phyloP scores from a whole-genome alignment of 192 early-diverging fungal genomes.

The Coemansia sp. region DNA sequence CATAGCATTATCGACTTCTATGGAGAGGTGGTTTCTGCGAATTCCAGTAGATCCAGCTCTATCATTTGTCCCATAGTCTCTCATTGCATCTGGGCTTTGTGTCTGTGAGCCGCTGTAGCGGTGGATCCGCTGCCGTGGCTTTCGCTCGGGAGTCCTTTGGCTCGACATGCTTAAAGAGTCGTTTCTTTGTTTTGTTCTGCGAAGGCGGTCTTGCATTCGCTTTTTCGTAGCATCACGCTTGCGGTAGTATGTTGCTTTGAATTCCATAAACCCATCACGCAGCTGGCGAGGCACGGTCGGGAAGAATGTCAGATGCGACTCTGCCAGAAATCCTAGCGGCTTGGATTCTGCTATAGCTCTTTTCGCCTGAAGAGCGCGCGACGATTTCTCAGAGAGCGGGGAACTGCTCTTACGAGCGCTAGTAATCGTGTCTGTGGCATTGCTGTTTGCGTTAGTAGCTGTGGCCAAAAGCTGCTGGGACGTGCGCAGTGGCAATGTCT shows the following conservation, averaged over 20 bases:
- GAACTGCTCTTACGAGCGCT: background rate
- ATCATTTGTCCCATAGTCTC: background rate
- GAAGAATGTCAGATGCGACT: conserved; percentile 54
- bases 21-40: background rate
- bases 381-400: background rate
- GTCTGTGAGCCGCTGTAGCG: background rate
- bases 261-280: conserved; percentile 49
- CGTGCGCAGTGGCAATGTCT: conserved; percentile 37
- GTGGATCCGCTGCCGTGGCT: conserved; percentile 16
- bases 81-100: background rate
- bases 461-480: conserved; percentile 15
- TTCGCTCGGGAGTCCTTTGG: conserved; percentile 34
- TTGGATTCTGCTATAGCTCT: background rate
- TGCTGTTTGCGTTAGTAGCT: background rate
- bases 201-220: conserved; percentile 46
- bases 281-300: conserved; percentile 55
- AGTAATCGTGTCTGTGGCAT: background rate
- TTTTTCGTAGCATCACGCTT: conserved; percentile 50
- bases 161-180: conserved; percentile 24
- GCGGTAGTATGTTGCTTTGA: conserved; percentile 53
- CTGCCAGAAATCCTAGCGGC: conserved; percentile 18
- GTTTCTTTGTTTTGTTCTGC: conserved; percentile 27
- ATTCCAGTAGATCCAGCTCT: background rate
- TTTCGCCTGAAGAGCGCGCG: background rate
- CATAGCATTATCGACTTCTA: background rate